phyloP scores from a whole-genome alignment of 1,284 basidiomycete species.

The Melampsora americana region DNA sequence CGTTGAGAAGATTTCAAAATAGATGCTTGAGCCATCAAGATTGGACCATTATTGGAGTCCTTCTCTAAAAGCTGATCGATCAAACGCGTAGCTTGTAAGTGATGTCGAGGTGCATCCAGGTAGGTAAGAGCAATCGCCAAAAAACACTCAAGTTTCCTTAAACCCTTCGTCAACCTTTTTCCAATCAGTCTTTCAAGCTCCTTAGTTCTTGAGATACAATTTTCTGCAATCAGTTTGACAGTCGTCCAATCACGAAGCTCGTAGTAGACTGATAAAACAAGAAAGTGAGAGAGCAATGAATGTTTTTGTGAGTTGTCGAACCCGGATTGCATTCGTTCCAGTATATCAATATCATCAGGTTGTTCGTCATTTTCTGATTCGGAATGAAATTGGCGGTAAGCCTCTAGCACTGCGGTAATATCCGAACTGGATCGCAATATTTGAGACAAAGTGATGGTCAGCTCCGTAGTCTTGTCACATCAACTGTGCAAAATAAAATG shows the following conservation, averaged over 20 bases:
- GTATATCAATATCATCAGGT: conserved; percentile 56
- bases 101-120: conserved; percentile 83
- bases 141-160: conserved; percentile 64
- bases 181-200: conserved; percentile 65
- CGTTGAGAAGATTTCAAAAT: conserved; percentile 65
- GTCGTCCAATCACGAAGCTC: conserved; percentile 73
- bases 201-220: conserved; percentile 64
- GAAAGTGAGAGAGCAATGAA: conserved; percentile 69
- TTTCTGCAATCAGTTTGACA: conserved; percentile 68
- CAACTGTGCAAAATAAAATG: too few species aligned
- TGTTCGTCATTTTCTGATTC: conserved; percentile 44
- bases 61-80: conserved; percentile 68
- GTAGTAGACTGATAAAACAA: conserved; percentile 70
- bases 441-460: too few species aligned
- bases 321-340: conserved; percentile 53
- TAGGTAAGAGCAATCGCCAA: conserved; percentile 76
- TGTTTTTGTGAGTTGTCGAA: conserved; percentile 59
- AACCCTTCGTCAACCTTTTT: conserved; percentile 60
- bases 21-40: conserved; percentile 72
- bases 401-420: background rate
- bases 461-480: too few species aligned
- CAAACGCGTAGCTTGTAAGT: conserved; percentile 70
- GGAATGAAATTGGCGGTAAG: conserved; percentile 18
- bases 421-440: background rate
- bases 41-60: conserved; percentile 65